These are phyloP conservation scores for Fallopia convolvulus DNA, from an alignment of 148 eudicot genomes.

Conservation along the genomic window DNA sequence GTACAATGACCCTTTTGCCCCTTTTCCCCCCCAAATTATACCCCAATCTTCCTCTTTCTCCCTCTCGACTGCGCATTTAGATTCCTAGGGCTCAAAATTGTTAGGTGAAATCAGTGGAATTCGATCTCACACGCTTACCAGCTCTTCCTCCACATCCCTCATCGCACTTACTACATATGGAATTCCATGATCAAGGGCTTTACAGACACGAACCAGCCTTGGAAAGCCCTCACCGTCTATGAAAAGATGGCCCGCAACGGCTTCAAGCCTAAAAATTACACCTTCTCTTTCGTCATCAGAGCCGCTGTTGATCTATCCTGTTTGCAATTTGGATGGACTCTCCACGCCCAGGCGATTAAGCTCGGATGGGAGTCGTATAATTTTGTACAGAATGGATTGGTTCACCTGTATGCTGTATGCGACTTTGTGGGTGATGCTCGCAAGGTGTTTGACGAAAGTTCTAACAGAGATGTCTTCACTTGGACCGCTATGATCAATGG, in stretches of 20 bases:
- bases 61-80: no score
- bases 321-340: slow-evolving; percentile 27
- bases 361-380: slow-evolving; percentile 73
- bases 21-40: no score
- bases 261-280: slow-evolving; percentile 52
- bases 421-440: slow-evolving; percentile 28
- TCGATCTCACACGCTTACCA: slow-evolving; percentile 30
- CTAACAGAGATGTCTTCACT: slow-evolving; percentile 46
- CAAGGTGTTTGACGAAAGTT: slow-evolving; percentile 37
- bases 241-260: slow-evolving; percentile 38
- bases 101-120: no score
- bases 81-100: no score
- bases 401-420: slow-evolving; percentile 56
- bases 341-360: slow-evolving; percentile 40
- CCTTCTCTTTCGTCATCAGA: slow-evolving; percentile 58
- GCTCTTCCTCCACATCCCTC: slow-evolving; percentile 36
- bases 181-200: slow-evolving; percentile 49
- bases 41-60: no score
- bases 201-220: slow-evolving; percentile 23
- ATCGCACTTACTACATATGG: slow-evolving; percentile 41
- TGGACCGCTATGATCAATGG: slow-evolving; percentile 78
- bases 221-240: slow-evolving; percentile 29
- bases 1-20: no score
- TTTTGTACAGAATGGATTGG: slow-evolving; percentile 72
- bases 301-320: slow-evolving; percentile 38